These are phyloP conservation scores for Cercis canadensis DNA, from an alignment of 306 rosid species.

Conservation along the genomic window DNA sequence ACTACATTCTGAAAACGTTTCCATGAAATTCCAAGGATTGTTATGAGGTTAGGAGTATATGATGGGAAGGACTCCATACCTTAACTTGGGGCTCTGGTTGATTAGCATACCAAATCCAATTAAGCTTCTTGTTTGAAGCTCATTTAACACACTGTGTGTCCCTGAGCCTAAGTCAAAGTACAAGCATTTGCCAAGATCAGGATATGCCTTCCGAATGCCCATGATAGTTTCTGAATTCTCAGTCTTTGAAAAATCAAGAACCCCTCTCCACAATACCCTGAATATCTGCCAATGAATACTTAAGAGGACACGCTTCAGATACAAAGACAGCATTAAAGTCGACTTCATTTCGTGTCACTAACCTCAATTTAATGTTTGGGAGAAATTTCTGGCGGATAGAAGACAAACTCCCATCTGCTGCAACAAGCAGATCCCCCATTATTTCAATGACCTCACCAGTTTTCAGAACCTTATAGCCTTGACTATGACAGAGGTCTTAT, in stretches of 20 bases:
- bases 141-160: conserved; percentile 69
- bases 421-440: conserved; percentile 77
- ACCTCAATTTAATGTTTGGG: conserved; percentile 73
- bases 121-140: conserved; percentile 68
- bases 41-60: background rate
- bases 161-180: conserved; percentile 74
- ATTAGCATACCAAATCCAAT: conserved; percentile 87
- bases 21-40: conserved; percentile 3
- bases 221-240: conserved; percentile 67
- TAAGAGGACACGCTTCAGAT: background rate
- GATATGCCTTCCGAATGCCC: conserved; percentile 63
- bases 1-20: background rate
- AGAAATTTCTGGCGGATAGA: conserved; percentile 64
- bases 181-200: conserved; percentile 85
- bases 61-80: conserved; percentile 46
- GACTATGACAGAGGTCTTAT: conserved; percentile 53
- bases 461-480: conserved; percentile 54
- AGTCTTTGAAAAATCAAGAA: conserved; percentile 69
- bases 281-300: conserved; percentile 54
- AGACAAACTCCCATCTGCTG: conserved; percentile 90
- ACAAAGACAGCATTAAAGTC: no score
- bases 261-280: conserved; percentile 93
- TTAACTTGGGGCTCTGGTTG: conserved; percentile 78
- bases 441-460: conserved; percentile 62
- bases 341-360: conserved; percentile 15